phyloP scores from a whole-genome alignment of 2,329 filamentous ascomycete species.

The Knufia petricola region DNA sequence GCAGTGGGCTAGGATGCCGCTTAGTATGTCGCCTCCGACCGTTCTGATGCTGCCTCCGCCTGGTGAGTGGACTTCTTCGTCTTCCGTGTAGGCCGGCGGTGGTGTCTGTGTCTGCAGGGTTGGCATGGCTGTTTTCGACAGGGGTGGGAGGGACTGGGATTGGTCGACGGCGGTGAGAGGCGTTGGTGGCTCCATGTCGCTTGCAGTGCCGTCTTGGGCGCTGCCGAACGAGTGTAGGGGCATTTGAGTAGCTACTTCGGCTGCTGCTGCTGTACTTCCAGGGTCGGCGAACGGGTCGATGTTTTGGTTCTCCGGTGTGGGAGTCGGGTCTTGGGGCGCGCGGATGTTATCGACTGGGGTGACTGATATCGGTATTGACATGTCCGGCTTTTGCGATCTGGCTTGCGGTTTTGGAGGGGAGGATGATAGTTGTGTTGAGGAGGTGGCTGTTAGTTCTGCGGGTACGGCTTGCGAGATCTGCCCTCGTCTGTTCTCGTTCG shows the following conservation, averaged over 20 bases:
- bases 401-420: constrained; percentile 10
- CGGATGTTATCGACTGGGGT: neutral
- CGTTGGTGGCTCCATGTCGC: constrained; percentile 2
- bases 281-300: constrained; percentile 3
- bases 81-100: neutral
- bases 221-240: neutral
- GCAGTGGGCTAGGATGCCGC: constrained; percentile 19
- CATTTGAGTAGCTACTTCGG: neutral
- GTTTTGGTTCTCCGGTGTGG: constrained; percentile 10
- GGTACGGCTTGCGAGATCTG: constrained; percentile 3
- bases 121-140: neutral
- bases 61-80: constrained; percentile 6
- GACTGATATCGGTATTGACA: constrained; percentile 1
- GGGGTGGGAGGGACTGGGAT: neutral
- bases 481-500: neutral
- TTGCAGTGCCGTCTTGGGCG: neutral
- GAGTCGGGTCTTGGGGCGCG: constrained; percentile 9
- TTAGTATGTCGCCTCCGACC: constrained; percentile 16
- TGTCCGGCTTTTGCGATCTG: constrained; percentile 2
- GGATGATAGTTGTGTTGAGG: constrained; percentile 8
- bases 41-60: constrained; percentile 21
- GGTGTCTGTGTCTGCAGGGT: neutral
- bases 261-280: neutral
- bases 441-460: constrained; percentile 20
- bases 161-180: neutral